Base-by-base conservation (phyloP, 73 alveolate species). In the Paramecium pentaurelia region DNA sequence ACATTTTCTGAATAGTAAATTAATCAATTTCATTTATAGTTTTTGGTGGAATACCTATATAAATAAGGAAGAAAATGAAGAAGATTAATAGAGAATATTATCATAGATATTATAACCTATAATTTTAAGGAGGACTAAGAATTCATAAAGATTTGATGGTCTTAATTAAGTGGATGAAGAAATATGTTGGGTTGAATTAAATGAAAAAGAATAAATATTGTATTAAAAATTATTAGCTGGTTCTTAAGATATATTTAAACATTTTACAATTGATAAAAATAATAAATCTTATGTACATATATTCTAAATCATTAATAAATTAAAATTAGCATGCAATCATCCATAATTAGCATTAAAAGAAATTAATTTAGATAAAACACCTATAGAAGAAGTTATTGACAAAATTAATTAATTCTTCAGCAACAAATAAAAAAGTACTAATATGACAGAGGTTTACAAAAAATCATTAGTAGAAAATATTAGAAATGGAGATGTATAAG, bases 11-110 rank as follows among this genome's bases (percentile, higher is more conserved):
- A 89, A 42, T 89, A 83, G 94, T 71, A 45, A 87, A 0, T 4
- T 80, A 80, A 4, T 44, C 1, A 18, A 16, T 2, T 20, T 45
- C 4, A 10, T 4, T n/a, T 22, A n/a, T 45, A 80, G 91, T 36
- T 80, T 80, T 80, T 89, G 94, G 94, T 89, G 94, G 94, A 89
- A 83, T 71, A 38, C 86, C 0, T 64, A 28, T n/a, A 49, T 89
- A 1, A 47, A 32, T n/a, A 89, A 89, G 28, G 88, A 45, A 14
- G 88, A 51, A 37, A 71, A 89, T 49, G 88, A 89, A 71, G 94
- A 89, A 11, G 88, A 89, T 32, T 32, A 59, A 27, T 73, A 89
- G 18, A 45, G 77, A 71, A 71, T 89, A 3, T 71, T 89, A 22
- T 22, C 51, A 20, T 64, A 77, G 28, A 60, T 89, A n/a, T 40